Conservation (phyloP, 495 filamentous ascomycete species). For the Podospora bellae-mahoneyi region DNA sequence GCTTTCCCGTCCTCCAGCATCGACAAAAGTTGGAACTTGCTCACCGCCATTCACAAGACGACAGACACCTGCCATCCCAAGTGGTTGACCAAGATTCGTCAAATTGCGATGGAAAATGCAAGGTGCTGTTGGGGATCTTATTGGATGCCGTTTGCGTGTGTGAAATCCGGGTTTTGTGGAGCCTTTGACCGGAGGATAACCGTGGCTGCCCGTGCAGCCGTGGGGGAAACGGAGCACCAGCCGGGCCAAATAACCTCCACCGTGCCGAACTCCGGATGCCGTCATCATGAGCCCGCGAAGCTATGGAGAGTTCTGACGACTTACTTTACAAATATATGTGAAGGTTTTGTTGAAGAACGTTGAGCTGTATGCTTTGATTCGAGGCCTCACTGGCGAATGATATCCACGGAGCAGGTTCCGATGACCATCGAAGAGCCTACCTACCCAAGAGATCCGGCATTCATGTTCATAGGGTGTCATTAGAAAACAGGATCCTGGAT, state of each 20-base stretch:
- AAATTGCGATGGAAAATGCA: not conserved
- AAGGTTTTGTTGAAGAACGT: too few relatives aligned
- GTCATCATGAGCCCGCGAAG: not conserved
- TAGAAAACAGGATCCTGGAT: not conserved
- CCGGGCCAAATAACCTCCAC: not conserved
- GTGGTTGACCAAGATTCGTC: not conserved
- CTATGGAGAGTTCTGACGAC: too few relatives aligned
- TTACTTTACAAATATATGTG: too few relatives aligned
- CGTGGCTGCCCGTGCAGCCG: not conserved
- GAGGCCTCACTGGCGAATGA: not conserved
- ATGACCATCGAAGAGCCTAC: not conserved
- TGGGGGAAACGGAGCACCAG: not conserved
- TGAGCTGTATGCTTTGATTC: too few relatives aligned
- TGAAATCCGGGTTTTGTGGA: not conserved
- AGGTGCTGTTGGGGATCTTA: not conserved
- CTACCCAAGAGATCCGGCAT: not conserved
- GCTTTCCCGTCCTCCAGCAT: not conserved
- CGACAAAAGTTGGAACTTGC: not conserved
- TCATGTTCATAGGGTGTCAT: not conserved
- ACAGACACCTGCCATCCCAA: not conserved
- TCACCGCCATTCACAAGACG: not conserved
- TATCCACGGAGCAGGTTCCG: not conserved
- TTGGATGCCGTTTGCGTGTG: not conserved
- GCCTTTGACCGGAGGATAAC: conserved; percentile 1
- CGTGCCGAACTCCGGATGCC: conserved; percentile 2